Percentiles rank a stretch among this genome's conserved stretches.
Evolutionary conservation across 108 stramenopile species (phyloP).

Genomic region (Skeletonema marinoi): DNA sequence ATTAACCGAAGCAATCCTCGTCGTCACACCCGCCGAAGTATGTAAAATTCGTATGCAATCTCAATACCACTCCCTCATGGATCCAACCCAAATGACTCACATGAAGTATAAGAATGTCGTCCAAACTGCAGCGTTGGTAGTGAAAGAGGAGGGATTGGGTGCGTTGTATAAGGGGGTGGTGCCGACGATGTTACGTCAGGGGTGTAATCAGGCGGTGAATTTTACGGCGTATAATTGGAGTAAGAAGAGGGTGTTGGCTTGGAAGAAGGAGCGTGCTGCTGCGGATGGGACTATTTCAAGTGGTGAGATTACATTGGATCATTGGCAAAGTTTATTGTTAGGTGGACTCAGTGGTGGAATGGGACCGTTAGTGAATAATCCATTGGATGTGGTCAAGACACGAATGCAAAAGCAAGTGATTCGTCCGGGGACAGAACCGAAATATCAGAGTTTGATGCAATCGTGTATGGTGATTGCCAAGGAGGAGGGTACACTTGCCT

Average conservation of each 20-base stretch:
- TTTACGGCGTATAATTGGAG: conserved; percentile 91
- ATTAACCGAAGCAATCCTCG: conserved; percentile 87
- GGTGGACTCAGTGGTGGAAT: conserved; percentile 95
- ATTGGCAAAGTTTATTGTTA: conserved; percentile 90
- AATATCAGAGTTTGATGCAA: conserved; percentile 88
- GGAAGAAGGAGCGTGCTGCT: conserved; percentile 34
- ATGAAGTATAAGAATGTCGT: conserved; percentile 92
- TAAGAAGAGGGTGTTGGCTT: conserved; percentile 61
- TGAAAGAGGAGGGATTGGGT: conserved; percentile 90
- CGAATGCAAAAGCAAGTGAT: conserved; percentile 95
- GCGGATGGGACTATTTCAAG: not conserved
- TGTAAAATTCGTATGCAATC: conserved; percentile 97
- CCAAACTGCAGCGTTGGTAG: conserved; percentile 87
- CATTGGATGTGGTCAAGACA: conserved; percentile 96
- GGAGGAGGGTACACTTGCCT: conserved; percentile 91
- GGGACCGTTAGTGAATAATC: conserved; percentile 95
- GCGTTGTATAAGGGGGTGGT: conserved; percentile 94
- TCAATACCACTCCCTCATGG: conserved; percentile 88
- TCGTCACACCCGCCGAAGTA: conserved; percentile 87
- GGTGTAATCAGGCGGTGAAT: conserved; percentile 98
- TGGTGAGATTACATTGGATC: conserved; percentile 54
- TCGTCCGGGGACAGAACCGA: conserved; percentile 70
- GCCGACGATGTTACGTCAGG: conserved; percentile 97
- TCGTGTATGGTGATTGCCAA: conserved; percentile 81
- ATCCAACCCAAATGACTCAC: conserved; percentile 70